A percentile compares a stretch with the other conserved stretches of the same genome.
phyloP scores from a whole-genome alignment of 306 rosid genomes.

The Purshia tridentata region DNA sequence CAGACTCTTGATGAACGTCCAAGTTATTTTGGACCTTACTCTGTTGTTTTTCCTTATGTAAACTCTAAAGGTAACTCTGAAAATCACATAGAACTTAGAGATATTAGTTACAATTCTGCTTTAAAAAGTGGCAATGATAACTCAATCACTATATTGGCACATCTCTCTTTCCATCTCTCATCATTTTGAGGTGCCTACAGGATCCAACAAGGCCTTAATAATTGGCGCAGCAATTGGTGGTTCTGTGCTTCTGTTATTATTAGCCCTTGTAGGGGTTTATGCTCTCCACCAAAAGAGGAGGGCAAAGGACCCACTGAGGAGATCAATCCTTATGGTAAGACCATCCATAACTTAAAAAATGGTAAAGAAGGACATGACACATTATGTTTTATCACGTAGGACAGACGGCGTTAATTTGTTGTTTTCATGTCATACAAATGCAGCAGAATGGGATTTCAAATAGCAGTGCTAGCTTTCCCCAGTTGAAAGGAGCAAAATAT shows the following conservation, averaged over 20 bases:
- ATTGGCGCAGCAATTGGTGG: constrained; percentile 71
- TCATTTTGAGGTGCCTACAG: constrained; percentile 6
- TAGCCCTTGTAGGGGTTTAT: constrained; percentile 48
- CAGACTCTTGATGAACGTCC: constrained; percentile 46
- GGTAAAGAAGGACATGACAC: neutral
- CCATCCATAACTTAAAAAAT: neutral
- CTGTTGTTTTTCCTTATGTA: constrained; percentile 25
- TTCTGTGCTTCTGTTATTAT: constrained; percentile 41
- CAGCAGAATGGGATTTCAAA: constrained; percentile 48
- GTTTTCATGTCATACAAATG: constrained; percentile 31
- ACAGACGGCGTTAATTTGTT: neutral
- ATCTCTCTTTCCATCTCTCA: constrained; percentile 10
- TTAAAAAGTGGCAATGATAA: neutral
- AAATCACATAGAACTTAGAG: neutral
- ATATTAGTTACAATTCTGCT: neutral
- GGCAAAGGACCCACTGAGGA: constrained; percentile 37
- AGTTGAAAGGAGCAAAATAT: constrained; percentile 61
- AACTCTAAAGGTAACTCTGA: constrained; percentile 36
- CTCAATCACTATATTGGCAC: neutral
- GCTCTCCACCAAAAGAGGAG: constrained; percentile 50
- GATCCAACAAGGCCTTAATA: constrained; percentile 39
- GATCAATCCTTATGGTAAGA: constrained; percentile 44
- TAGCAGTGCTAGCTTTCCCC: constrained; percentile 44
- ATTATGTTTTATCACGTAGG: neutral
- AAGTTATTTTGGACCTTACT: constrained; percentile 48